Percentiles rank a stretch among this genome's conserved stretches.
Evolutionary conservation across 2,329 filamentous ascomycete genomes (phyloP).

Genomic region (Fusarium hostae): DNA sequence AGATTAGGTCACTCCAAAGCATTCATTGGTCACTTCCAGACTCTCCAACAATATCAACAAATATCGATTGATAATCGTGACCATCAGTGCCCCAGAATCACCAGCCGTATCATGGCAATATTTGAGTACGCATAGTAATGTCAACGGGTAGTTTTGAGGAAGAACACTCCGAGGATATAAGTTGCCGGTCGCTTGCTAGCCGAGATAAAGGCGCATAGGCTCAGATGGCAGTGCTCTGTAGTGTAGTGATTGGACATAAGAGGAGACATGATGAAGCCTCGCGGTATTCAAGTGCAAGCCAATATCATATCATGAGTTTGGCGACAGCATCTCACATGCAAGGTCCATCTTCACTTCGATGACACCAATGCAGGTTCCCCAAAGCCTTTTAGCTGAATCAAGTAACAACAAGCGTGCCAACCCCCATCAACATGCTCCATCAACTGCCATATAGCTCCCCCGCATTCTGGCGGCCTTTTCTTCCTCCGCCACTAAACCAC

Average conservation of each 20-base stretch:
- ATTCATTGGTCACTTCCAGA: neutral
- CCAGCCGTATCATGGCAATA: neutral
- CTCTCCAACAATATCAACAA: neutral
- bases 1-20: fast-evolving
- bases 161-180: fast-evolving
- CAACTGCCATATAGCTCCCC: neutral
- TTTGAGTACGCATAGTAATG: fast-evolving
- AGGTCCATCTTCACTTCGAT: fast-evolving
- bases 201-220: neutral
- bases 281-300: no score
- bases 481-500: slow-evolving; percentile 24
- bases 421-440: neutral
- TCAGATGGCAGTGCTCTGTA: neutral
- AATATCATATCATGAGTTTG: neutral
- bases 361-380: neutral
- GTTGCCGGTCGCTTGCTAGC: fast-evolving
- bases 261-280: neutral
- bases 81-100: no score
- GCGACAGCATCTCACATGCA: neutral
- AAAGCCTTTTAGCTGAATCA: neutral
- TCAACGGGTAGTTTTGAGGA: no score
- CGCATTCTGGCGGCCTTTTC: slow-evolving; percentile 10
- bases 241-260: neutral
- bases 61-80: neutral
- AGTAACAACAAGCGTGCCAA: neutral